Base-by-base conservation (phyloP, 768 basidiomycete genomes). In the Tricholomella constricta region DNA sequence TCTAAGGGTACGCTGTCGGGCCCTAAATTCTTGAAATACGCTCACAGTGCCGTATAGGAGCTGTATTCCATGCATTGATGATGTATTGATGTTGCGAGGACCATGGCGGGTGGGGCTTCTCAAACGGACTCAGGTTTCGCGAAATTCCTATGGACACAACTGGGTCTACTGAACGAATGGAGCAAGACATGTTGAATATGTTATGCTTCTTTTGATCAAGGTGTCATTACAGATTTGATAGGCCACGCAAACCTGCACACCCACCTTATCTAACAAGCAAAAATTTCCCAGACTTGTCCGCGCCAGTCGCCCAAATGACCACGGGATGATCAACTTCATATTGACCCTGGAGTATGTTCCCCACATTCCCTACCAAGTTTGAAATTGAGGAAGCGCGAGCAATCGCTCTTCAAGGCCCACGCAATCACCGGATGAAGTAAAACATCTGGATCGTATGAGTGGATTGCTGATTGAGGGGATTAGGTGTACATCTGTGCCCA, bases 1-100 rank as follows among this genome's bases (percentile, higher is more conserved):
- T 20, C 60, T 85, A 22, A 70, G 81, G 47, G 82, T 82, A 62
- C 56, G 79, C 68, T 45, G n/a, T n/a, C n/a, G n/a, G n/a, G n/a
- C n/a, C n/a, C n/a, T n/a, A n/a, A n/a, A 20, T 17, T 2, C 9
- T 19, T 6, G 6, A 17, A 37, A 25, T 11, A 6, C 14, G 23
- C 15, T 34, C 15, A 48, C 9, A 17, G 8, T 26, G 15, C 31
- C 23, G 12, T 22, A 29, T 32, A 65, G 64, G 52, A 62, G 59
- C 58, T 48, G 8, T 65, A 61, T 59, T 66, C 64, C 7, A 57
- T 61, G 45, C 31, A 32, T 12, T 46, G 32, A 43, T 43, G 15
- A n/a, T n/a, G n/a, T n/a, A n/a, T n/a, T n/a, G n/a, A n/a, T n/a
- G n/a, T n/a, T n/a, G n/a, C n/a, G n/a, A n/a, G n/a, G n/a, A n/a